These are phyloP conservation scores for Vachellia pachyceras DNA, from an alignment of 306 rosid species.

Conservation along the genomic window DNA sequence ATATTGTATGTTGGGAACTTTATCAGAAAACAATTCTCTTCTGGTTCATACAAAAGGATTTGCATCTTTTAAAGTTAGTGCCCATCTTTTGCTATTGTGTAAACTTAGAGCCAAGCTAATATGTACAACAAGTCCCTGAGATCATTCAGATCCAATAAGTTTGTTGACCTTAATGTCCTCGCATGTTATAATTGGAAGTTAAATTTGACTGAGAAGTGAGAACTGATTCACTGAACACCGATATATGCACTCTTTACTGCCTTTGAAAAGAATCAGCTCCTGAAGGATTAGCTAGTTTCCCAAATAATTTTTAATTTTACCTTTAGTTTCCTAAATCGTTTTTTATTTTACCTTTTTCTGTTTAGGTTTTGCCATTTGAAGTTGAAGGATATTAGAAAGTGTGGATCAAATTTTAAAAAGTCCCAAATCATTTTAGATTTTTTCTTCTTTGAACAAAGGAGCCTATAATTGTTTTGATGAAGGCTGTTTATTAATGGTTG, in stretches of 20 bases:
- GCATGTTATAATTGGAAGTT: slow-evolving; percentile 1
- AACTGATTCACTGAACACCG: background rate
- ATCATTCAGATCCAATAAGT: background rate
- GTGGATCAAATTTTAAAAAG: too few relatives aligned
- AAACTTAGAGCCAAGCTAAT: background rate
- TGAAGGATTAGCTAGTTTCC: background rate
- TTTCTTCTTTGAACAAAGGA: too few relatives aligned
- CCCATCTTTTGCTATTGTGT: slow-evolving; percentile 24
- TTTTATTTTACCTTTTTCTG: too few relatives aligned
- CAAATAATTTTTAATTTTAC: too few relatives aligned
- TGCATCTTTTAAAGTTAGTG: slow-evolving; percentile 40
- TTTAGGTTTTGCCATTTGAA: too few relatives aligned
- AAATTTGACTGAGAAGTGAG: background rate
- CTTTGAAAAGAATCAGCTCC: background rate
- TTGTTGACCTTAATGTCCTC: slow-evolving; percentile 5
- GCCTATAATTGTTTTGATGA: too few relatives aligned
- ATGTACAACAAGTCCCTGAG: background rate
- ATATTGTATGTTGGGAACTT: background rate
- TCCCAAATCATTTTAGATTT: too few relatives aligned
- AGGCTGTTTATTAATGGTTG: too few relatives aligned
- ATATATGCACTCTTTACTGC: background rate
- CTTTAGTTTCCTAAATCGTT: too few relatives aligned
- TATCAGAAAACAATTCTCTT: slow-evolving; percentile 29
- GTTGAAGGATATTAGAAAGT: too few relatives aligned
- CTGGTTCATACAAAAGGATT: slow-evolving; percentile 45